Percentiles rank a stretch among this genome's conserved stretches.
phyloP scores from a whole-genome alignment of 2,329 filamentous ascomycete species.

The Diaporthe australafricana region DNA sequence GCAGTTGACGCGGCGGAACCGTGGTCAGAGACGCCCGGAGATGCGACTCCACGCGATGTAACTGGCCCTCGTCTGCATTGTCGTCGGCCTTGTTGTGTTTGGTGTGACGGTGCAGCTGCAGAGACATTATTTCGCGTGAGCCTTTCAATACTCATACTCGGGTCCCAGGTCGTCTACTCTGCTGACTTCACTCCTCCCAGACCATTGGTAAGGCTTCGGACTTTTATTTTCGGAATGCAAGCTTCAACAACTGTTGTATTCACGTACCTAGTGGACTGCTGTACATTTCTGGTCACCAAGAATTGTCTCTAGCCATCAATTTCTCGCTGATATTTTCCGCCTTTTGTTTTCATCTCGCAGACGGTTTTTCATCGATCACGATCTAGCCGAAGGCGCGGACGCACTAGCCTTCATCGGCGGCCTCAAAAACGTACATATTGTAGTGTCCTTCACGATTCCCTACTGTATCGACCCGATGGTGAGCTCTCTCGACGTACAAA shows the following conservation, averaged over 20 bases:
- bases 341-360: no score
- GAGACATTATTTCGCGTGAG: neutral
- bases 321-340: neutral
- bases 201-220: neutral
- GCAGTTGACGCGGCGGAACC: neutral
- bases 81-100: neutral
- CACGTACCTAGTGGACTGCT: neutral
- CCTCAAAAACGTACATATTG: slow-evolving; percentile 11
- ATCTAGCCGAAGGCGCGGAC: neutral
- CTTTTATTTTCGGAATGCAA: neutral
- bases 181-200: neutral
- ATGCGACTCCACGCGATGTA: slow-evolving; percentile 2
- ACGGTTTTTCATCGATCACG: no score
- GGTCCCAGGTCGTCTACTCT: no score
- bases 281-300: neutral
- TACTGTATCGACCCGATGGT: neutral
- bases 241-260: neutral
- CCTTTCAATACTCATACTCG: neutral
- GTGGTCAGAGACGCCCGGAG: neutral
- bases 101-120: neutral
- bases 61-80: neutral
- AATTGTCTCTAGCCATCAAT: no score
- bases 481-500: neutral
- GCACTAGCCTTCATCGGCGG: neutral
- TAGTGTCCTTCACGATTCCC: neutral